Evolutionary conservation across 1,284 basidiomycete genomes (phyloP).

Genomic region (Takashimella koratensis): DNA sequence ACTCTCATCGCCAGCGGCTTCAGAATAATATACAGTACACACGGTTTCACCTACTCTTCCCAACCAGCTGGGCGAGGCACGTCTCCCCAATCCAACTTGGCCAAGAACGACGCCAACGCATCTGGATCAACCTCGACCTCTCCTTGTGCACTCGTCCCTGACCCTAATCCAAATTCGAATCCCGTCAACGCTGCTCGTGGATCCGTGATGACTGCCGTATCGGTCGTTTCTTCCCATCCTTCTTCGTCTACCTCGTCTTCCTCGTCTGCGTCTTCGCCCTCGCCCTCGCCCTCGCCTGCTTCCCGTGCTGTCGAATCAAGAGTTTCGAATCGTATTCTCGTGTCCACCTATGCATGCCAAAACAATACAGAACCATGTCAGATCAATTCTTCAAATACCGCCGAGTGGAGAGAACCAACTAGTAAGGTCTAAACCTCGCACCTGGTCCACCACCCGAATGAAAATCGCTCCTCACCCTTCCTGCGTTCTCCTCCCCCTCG

Average conservation of each 20-base stretch:
- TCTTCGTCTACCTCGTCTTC: not conserved
- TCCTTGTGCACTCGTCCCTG: not conserved
- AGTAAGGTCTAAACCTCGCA: conserved; percentile 81
- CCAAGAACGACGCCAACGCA: conserved; percentile 68
- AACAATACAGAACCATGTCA: too few species aligned
- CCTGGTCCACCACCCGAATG: conserved; percentile 56
- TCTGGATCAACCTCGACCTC: conserved; percentile 41
- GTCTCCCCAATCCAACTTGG: conserved; percentile 58
- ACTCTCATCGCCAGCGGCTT: too few species aligned
- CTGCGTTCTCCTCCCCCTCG: conserved; percentile 73
- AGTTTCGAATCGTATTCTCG: too few species aligned
- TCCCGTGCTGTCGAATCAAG: conserved; percentile 34
- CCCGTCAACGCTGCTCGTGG: not conserved
- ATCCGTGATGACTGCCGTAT: not conserved
- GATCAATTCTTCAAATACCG: too few species aligned
- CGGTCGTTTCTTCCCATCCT: not conserved
- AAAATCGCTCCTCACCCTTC: conserved; percentile 92
- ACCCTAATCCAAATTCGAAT: not conserved
- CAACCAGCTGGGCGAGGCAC: conserved; percentile 8
- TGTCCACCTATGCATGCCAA: too few species aligned
- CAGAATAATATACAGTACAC: too few species aligned
- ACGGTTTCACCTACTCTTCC: conserved; percentile 1
- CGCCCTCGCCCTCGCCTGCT: not conserved
- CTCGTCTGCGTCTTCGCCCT: conserved; percentile 11
- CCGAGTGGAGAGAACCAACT: conserved; percentile 44